Conservation (phyloP, 2,329 filamentous ascomycete species). For the Septoria petroselini region DNA sequence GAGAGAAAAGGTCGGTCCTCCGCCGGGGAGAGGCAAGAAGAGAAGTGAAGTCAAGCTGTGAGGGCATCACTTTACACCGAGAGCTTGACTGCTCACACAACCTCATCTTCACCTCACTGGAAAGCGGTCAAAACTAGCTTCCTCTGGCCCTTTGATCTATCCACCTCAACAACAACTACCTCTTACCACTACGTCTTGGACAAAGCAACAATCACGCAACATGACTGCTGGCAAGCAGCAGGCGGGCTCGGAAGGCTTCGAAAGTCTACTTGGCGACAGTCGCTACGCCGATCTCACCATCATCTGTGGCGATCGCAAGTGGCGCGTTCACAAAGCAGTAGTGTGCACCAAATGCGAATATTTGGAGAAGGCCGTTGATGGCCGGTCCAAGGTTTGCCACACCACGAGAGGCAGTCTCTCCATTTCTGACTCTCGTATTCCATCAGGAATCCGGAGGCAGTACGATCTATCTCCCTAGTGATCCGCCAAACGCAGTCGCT, state of each 20-base stretch:
- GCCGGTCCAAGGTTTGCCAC: slow-evolving; percentile 26
- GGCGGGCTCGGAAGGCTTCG: background rate
- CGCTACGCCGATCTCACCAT: slow-evolving; percentile 26
- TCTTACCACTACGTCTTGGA: too few species aligned
- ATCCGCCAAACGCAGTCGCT: slow-evolving; percentile 13
- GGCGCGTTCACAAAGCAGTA: slow-evolving; percentile 28
- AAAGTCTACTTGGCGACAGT: background rate
- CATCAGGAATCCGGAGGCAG: slow-evolving; percentile 4
- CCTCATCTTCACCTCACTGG: too few species aligned
- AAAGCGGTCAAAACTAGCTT: too few species aligned
- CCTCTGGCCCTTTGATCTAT: too few species aligned
- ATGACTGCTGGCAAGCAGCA: too few species aligned
- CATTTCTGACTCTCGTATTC: background rate
- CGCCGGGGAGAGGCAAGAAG: background rate
- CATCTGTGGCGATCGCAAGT: slow-evolving; percentile 22
- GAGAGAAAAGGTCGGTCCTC: background rate
- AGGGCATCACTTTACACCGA: too few species aligned
- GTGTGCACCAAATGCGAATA: slow-evolving; percentile 29
- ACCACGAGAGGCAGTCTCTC: too few species aligned
- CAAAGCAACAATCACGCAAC: too few species aligned
- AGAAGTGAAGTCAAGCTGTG: background rate
- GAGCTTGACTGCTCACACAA: too few species aligned
- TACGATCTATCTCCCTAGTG: slow-evolving; percentile 3
- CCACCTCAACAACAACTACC: too few species aligned
- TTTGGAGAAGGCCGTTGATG: slow-evolving; percentile 28